Percentiles rank a stretch among this genome's conserved stretches.
These are phyloP conservation scores for Stephania japonica DNA, from an alignment of 164 flowering plant genomes.

Conservation along the genomic window DNA sequence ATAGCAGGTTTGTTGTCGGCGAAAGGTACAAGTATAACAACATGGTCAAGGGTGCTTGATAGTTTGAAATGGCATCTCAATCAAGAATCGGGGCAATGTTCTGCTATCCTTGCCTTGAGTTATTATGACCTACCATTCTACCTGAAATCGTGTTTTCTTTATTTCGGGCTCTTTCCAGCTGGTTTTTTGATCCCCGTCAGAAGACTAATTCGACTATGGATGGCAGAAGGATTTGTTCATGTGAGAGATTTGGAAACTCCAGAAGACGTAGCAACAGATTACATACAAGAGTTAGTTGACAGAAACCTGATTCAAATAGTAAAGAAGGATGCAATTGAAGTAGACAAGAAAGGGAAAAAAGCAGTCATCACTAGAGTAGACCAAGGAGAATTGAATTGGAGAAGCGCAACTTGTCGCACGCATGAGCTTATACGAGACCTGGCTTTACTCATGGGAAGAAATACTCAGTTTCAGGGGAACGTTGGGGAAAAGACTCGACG, in stretches of 20 bases:
- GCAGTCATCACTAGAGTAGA: not conserved
- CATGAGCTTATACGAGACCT: constrained; percentile 17
- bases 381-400: constrained; percentile 7
- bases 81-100: constrained; percentile 3
- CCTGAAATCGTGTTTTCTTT: constrained; percentile 25
- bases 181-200: constrained; percentile 18
- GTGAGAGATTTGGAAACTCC: constrained; percentile 5
- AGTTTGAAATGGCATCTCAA: constrained; percentile 13
- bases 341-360: not conserved
- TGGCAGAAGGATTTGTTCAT: constrained; percentile 26
- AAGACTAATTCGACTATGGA: constrained; percentile 25
- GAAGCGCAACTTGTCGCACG: constrained; percentile 11
- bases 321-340: not conserved
- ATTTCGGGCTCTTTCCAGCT: constrained; percentile 26
- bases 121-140: constrained; percentile 14
- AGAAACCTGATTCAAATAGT: constrained; percentile 20
- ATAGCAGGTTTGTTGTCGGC: constrained; percentile 29
- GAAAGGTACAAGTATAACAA: constrained; percentile 6
- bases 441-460: constrained; percentile 1
- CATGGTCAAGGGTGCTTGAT: constrained; percentile 26
- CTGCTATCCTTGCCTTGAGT: constrained; percentile 19
- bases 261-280: constrained; percentile 23
- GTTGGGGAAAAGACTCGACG: not conserved
- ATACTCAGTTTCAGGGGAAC: not conserved
- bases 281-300: constrained; percentile 22